Percentiles rank a stretch among this genome's conserved stretches.
phyloP scores from a whole-genome alignment of 2,329 filamentous ascomycete genomes.

The Colletotrichum sp. region DNA sequence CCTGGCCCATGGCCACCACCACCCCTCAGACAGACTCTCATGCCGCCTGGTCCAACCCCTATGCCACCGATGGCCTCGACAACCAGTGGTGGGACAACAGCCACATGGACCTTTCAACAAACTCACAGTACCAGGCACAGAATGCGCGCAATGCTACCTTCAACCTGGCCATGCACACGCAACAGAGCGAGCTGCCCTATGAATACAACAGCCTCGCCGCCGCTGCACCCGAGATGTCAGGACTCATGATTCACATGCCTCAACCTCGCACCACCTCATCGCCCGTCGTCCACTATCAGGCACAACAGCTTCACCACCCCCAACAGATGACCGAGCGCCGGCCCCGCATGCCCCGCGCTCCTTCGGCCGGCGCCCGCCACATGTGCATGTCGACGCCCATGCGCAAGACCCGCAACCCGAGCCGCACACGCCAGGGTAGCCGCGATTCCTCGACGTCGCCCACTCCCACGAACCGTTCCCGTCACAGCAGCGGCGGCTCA shows the following conservation, averaged over 20 bases:
- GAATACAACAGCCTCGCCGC: slow-evolving; percentile 39
- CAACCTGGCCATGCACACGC: slow-evolving; percentile 45
- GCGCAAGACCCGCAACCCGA: slow-evolving; percentile 47
- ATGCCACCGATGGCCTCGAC: slow-evolving; percentile 13
- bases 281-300: slow-evolving; percentile 33
- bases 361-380: slow-evolving; percentile 59
- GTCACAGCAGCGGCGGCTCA: slow-evolving; percentile 45
- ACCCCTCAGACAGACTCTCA: slow-evolving; percentile 13
- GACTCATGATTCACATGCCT: slow-evolving; percentile 62
- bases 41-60: slow-evolving; percentile 21
- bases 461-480: slow-evolving; percentile 37
- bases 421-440: slow-evolving; percentile 27
- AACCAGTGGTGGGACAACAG: slow-evolving; percentile 37
- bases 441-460: slow-evolving; percentile 37
- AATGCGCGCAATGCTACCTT: slow-evolving; percentile 37
- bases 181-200: slow-evolving; percentile 44
- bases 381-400: slow-evolving; percentile 41
- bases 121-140: slow-evolving; percentile 34
- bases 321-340: slow-evolving; percentile 36
- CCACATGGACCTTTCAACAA: slow-evolving; percentile 30
- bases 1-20: slow-evolving; percentile 26
- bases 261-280: slow-evolving; percentile 45
- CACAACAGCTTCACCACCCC: slow-evolving; percentile 23
- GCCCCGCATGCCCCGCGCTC: slow-evolving; percentile 55
- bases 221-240: slow-evolving; percentile 32